These are phyloP conservation scores for Lachancea quebecensis DNA, from an alignment of 805 yeast species.

Conservation along the genomic window DNA sequence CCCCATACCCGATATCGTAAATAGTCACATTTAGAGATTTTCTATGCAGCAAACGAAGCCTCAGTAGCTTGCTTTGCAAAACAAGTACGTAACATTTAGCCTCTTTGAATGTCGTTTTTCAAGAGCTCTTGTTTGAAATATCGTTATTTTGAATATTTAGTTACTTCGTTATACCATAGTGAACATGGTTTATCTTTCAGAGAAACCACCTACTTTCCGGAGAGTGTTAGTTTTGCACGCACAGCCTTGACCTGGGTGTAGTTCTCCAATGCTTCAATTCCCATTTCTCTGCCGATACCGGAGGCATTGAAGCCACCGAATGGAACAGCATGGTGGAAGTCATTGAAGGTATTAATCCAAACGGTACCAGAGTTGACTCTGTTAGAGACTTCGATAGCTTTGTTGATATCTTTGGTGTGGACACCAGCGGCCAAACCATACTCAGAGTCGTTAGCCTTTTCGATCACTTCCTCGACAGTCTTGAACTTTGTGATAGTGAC, in stretches of 20 bases:
- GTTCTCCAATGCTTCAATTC: slow-evolving; percentile 76
- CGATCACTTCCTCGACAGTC: slow-evolving; percentile 74
- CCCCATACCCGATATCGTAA: too few relatives aligned
- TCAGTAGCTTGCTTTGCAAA: too few relatives aligned
- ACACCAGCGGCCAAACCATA: slow-evolving; percentile 92
- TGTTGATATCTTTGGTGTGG: slow-evolving; percentile 68
- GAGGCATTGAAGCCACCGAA: slow-evolving; percentile 90
- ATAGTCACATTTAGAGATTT: too few relatives aligned
- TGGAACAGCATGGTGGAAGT: slow-evolving; percentile 80
- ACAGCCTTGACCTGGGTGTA: slow-evolving; percentile 87
- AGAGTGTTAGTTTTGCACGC: slow-evolving; percentile 34
- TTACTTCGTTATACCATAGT: background rate
- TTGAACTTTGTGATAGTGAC: slow-evolving; percentile 76
- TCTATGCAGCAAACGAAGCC: too few relatives aligned
- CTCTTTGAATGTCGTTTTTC: too few relatives aligned
- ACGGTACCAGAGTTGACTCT: slow-evolving; percentile 81
- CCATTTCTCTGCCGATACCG: slow-evolving; percentile 93
- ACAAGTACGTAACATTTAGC: too few relatives aligned
- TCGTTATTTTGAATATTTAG: background rate
- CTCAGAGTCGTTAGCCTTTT: slow-evolving; percentile 67
- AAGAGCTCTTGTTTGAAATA: background rate
- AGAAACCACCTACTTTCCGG: background rate
- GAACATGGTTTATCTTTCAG: background rate
- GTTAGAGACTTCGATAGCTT: slow-evolving; percentile 68
- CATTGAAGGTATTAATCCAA: slow-evolving; percentile 88